These are phyloP conservation scores for Glonium stellatum DNA, from an alignment of 495 filamentous ascomycete species.

Conservation along the genomic window DNA sequence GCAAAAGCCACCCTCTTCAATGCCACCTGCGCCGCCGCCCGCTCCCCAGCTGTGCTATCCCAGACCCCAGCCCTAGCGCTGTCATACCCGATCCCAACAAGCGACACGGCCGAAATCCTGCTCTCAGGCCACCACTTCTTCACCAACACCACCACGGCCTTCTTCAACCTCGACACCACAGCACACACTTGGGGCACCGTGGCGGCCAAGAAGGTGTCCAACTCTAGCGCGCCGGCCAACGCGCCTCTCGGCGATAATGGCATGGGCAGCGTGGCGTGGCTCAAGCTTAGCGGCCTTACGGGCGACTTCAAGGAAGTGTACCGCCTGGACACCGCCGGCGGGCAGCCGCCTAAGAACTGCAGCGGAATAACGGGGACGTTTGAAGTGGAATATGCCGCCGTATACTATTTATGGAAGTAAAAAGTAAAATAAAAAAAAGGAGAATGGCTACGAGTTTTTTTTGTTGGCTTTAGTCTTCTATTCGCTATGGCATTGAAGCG, in stretches of 20 bases:
- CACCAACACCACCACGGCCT: conserved; percentile 55
- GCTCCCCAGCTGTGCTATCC: conserved; percentile 58
- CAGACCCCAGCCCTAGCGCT: conserved; percentile 47
- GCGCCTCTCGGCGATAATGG: conserved; percentile 48
- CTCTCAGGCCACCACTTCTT: conserved; percentile 78
- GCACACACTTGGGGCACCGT: conserved; percentile 50
- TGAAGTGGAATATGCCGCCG: conserved; percentile 70
- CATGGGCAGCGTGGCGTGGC: conserved; percentile 65
- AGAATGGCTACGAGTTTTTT: background rate
- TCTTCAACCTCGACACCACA: conserved; percentile 69
- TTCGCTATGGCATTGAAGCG: background rate
- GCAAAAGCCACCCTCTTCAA: conserved; percentile 86
- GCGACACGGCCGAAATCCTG: conserved; percentile 43
- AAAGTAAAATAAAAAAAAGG: background rate
- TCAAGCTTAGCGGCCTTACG: conserved; percentile 43
- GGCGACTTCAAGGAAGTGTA: conserved; percentile 67
- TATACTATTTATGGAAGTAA: conserved; percentile 48
- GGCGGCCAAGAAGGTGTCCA: conserved; percentile 46
- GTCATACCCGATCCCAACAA: conserved; percentile 42
- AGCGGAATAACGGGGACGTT: conserved; percentile 55
- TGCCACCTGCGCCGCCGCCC: conserved; percentile 67
- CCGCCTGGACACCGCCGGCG: conserved; percentile 79
- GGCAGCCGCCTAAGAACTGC: conserved; percentile 69
- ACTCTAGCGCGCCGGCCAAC: conserved; percentile 50
- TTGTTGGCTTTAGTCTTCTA: background rate